phyloP scores from a whole-genome alignment of 1,139 yeast genomes.

The Suzukiozyma palmioleophila region DNA sequence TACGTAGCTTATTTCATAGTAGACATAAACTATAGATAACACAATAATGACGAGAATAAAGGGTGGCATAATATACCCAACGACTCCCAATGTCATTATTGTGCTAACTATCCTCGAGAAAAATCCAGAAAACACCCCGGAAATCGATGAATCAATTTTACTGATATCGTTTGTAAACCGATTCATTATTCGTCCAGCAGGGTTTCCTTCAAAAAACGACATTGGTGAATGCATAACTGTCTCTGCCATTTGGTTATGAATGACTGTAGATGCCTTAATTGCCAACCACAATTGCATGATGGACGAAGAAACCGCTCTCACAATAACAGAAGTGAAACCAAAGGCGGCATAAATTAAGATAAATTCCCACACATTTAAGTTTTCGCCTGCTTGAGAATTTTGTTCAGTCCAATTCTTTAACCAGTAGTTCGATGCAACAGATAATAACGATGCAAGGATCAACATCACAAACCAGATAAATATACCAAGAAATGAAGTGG shows the following conservation, averaged over 20 bases:
- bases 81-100: constrained; percentile 45
- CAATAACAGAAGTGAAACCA: constrained; percentile 19
- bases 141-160: constrained; percentile 20
- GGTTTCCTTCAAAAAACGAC: constrained; percentile 34
- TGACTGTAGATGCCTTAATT: constrained; percentile 21
- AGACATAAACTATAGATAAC: constrained; percentile 23
- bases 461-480: constrained; percentile 19
- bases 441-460: constrained; percentile 15
- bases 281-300: constrained; percentile 26
- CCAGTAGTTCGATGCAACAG: constrained; percentile 22
- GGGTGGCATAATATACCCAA: constrained; percentile 25
- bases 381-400: constrained; percentile 20
- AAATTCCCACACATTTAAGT: constrained; percentile 18
- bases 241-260: constrained; percentile 28
- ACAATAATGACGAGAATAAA: constrained; percentile 18
- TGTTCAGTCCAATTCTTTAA: constrained; percentile 30
- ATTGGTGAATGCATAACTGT: constrained; percentile 28
- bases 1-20: constrained; percentile 24
- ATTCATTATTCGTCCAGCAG: constrained; percentile 30
- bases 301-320: constrained; percentile 21
- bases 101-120: constrained; percentile 41
- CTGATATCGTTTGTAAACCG: constrained; percentile 30
- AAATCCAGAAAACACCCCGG: constrained; percentile 26
- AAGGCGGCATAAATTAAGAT: constrained; percentile 22
- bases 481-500: constrained; percentile 23